A percentile compares a stretch with the other conserved stretches of the same genome.
phyloP scores from a whole-genome alignment of 2,329 filamentous ascomycete genomes.

The Clonostachys byssicola region DNA sequence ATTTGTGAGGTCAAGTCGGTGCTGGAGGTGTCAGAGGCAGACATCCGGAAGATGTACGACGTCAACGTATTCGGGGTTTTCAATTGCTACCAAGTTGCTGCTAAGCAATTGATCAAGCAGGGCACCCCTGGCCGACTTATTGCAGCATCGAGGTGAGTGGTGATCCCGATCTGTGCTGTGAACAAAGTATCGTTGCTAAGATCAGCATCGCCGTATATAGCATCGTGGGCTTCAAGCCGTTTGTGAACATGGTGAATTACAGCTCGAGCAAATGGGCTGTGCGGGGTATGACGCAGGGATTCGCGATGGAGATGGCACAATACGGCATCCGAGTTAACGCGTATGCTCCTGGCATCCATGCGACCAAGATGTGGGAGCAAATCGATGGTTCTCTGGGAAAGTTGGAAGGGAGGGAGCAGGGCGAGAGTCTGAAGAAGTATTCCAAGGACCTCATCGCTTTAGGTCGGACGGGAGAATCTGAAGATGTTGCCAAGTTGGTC shows the following conservation, averaged over 20 bases:
- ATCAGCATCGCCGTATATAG: slow-evolving; percentile 39
- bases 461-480: slow-evolving; percentile 52
- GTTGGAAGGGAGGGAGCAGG: slow-evolving; percentile 44
- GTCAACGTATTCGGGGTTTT: slow-evolving; percentile 64
- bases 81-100: slow-evolving; percentile 60
- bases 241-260: slow-evolving; percentile 57
- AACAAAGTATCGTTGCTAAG: slow-evolving; percentile 50
- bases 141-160: too few relatives aligned
- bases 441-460: slow-evolving; percentile 49
- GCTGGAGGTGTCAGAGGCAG: slow-evolving; percentile 51
- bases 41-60: slow-evolving; percentile 55
- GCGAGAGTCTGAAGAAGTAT: slow-evolving; percentile 51
- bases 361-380: slow-evolving; percentile 64
- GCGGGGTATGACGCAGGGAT: slow-evolving; percentile 60
- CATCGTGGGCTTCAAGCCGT: slow-evolving; percentile 33
- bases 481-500: slow-evolving; percentile 61
- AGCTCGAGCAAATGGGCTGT: slow-evolving; percentile 64
- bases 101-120: slow-evolving; percentile 61
- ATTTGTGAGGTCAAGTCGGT: slow-evolving; percentile 53
- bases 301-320: slow-evolving; percentile 60
- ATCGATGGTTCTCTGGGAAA: slow-evolving; percentile 51
- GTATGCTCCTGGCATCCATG: slow-evolving; percentile 65
- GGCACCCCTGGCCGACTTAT: slow-evolving; percentile 25
- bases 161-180: slow-evolving; percentile 24
- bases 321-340: slow-evolving; percentile 64